A percentile compares a stretch with the other conserved stretches of the same genome.
phyloP scores from a whole-genome alignment of 352 stramenopile species.

The Globisporangium cederbergense region DNA sequence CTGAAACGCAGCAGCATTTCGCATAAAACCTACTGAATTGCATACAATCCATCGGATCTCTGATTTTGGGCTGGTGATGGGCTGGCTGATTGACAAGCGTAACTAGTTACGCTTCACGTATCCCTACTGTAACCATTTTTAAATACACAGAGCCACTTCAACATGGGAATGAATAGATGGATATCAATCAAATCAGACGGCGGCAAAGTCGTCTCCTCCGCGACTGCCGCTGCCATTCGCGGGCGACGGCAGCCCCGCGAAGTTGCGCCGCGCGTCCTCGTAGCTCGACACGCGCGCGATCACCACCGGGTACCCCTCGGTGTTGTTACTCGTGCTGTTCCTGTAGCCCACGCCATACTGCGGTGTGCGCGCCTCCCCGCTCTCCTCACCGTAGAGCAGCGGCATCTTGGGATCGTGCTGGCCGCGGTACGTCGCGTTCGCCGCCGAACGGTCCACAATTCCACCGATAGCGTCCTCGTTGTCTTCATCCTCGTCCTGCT shows the following conservation, averaged over 20 bases:
- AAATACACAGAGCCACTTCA: not conserved
- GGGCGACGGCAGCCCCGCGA: conserved; percentile 40
- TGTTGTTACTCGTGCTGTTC: conserved; percentile 10
- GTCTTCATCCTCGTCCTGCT: conserved; percentile 52
- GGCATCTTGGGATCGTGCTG: conserved; percentile 61
- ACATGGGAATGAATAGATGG: not conserved
- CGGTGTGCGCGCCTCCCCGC: conserved; percentile 18
- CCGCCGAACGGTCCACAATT: conserved; percentile 26
- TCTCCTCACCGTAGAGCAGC: conserved; percentile 38
- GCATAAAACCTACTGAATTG: not conserved
- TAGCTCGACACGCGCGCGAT: conserved; percentile 40
- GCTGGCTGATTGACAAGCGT: not conserved
- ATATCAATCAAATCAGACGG: conserved; percentile 10
- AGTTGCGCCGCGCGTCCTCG: conserved; percentile 51
- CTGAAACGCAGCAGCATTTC: not conserved
- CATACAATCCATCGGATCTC: not conserved
- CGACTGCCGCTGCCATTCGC: not conserved
- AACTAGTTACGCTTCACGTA: not conserved
- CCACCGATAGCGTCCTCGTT: conserved; percentile 23
- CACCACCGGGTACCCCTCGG: conserved; percentile 20
- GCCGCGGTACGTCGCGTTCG: conserved; percentile 6
- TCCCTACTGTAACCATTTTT: not conserved
- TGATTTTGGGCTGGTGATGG: not conserved
- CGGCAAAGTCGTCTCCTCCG: conserved; percentile 4
- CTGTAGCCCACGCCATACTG: conserved; percentile 11